Conservation (phyloP, 164 flowering plant genomes). For the Macadamia integrifolia region DNA sequence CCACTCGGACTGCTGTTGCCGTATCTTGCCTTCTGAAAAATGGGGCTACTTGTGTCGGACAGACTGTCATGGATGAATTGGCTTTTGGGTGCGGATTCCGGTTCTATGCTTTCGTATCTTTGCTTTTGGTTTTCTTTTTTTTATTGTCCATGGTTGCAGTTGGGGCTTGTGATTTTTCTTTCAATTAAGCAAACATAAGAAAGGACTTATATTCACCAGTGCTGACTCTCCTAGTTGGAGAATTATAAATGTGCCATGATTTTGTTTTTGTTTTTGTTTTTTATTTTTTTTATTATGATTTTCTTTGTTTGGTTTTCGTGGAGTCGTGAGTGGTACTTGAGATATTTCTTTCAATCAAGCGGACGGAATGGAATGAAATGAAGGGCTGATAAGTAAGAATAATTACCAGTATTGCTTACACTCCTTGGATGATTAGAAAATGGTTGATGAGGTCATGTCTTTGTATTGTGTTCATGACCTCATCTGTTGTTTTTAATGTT, state of each 20-base stretch:
- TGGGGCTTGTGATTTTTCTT: background rate
- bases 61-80: conserved; percentile 87
- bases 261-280: background rate
- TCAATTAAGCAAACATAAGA: background rate
- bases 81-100: conserved; percentile 55
- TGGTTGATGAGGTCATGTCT: background rate
- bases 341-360: too few species aligned
- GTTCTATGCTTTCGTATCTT: background rate
- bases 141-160: background rate
- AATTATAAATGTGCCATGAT: too few species aligned
- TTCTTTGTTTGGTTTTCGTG: too few species aligned
- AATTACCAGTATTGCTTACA: too few species aligned
- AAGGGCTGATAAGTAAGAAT: too few species aligned
- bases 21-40: conserved; percentile 61
- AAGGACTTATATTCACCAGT: too few species aligned
- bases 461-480: background rate
- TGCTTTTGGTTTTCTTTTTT: background rate
- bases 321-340: too few species aligned
- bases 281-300: background rate
- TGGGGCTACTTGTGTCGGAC: conserved; percentile 92
- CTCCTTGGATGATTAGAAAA: too few species aligned
- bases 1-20: conserved; percentile 57
- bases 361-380: too few species aligned
- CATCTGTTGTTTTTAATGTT: too few species aligned
- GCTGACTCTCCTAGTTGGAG: too few species aligned